Base-by-base conservation (phyloP, 257 asterid genomes). In the Nicotiana knightiana region DNA sequence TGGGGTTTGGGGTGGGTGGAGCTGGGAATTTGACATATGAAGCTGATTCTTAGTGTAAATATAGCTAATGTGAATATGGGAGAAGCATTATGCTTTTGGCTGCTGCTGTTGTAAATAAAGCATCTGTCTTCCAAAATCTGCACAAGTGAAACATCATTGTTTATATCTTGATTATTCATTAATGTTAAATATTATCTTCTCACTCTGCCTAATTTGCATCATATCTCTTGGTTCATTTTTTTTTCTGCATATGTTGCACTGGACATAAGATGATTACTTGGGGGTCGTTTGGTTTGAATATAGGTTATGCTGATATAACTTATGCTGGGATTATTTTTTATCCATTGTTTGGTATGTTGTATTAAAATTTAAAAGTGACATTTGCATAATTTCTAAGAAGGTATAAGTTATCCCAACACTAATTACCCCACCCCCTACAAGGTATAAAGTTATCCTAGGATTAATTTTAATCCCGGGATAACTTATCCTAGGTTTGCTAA, bases 61-160 rank as follows among this genome's bases (percentile, higher is more conserved):
- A 84, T 75, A 62, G 73, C 82, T 84, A 43, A 12, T 80, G 87
- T 84, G 81, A 77, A 84, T 82, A 67, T 84, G 84, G 83, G 83
- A 30, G 51, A 39, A 80, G 78, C 82, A 80, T 84, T 85, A 67
- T 21, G 63, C 62, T 81, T 63, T 67, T 28, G 68, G 43, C 82
- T 79, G 81, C 84, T 81, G 84, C 33, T 76, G 16, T 55, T 84
- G 91, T 88, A 85, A 87, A 87, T 84, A 84, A 84, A 81, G 46
- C 58, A 37, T 79, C 35, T 43, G 62, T 51, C 59, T 62, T 62
- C 51, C 82, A 63, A 11, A 7, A 18, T 39, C 82, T 15, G 55
- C 62, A 33, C 59, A 61, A 79, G 32, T 79, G 63, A 79, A 59
- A 63, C 53, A 48, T 10, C 75, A 79, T 16, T 79, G 82, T 79